Conservation (phyloP, 176 grass and related monocot genomes). For the Avena sativa region DNA sequence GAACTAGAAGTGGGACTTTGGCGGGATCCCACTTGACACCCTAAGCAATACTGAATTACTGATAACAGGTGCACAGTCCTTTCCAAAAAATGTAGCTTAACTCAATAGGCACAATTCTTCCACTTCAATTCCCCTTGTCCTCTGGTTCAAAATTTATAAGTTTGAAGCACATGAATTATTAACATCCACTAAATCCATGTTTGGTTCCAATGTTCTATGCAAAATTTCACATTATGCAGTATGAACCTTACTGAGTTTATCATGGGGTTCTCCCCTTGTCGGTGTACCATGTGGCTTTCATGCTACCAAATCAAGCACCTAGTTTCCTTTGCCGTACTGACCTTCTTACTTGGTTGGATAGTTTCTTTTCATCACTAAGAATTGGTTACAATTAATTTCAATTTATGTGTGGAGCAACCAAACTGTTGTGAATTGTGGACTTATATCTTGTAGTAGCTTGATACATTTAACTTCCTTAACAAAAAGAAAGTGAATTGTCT, state of each 20-base stretch:
- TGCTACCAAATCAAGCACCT: not conserved
- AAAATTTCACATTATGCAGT: not conserved
- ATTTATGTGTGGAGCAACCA: not conserved
- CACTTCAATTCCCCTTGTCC: not conserved
- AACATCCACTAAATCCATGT: not conserved
- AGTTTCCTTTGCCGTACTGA: not conserved
- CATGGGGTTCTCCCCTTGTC: not conserved
- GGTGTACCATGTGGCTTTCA: not conserved
- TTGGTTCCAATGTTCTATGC: not conserved
- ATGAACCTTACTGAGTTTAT: constrained; percentile 5
- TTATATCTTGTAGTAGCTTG: constrained; percentile 6
- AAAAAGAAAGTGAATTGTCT: not conserved
- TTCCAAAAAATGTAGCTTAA: not conserved
- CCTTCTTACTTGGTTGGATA: constrained; percentile 15
- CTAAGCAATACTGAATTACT: not conserved
- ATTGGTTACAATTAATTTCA: not conserved
- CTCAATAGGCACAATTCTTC: not conserved
- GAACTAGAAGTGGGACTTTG: too few species aligned
- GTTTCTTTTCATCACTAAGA: constrained; percentile 29
- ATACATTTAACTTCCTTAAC: not conserved
- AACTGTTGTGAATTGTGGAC: not conserved
- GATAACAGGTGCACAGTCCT: not conserved
- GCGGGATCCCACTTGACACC: too few species aligned
- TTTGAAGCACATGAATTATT: not conserved
- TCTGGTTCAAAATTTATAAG: constrained; percentile 12